Evolutionary conservation across 2,329 filamentous ascomycete species (phyloP), one percentile per base, ranked within the genome.

Genomic region (Huntiella abstrusa): DNA sequence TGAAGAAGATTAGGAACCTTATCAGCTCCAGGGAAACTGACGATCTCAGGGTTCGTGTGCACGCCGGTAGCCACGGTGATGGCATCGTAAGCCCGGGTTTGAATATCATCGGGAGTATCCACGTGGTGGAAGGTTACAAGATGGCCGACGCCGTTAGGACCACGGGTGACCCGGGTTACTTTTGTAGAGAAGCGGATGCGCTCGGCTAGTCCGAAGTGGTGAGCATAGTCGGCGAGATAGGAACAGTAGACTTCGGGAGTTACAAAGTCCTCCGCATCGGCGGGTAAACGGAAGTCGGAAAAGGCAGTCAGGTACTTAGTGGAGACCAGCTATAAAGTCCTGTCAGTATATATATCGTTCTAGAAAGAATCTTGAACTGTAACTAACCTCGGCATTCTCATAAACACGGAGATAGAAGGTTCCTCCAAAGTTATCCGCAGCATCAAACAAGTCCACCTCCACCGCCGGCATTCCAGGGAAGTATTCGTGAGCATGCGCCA

Each of bases 271-370:
- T 65, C 61, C 1, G 59, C 59, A 7, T 65, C 59, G 1, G 56
- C 43, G 2, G 63, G 56, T 4, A 65, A 58, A 1, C 67, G 61
- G 49, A 66, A 67, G 51, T 70, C 67, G 1, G 67, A 70, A 51
- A 70, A 71, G 13, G 63, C 57, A 0, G 67, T 70, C 6, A 71
- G 57, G 38, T 68, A 66, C 50, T 68, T 68, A 3, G 66, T 69
- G 1, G 64, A 67, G 1, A 70, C 67, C 1, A 69, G 59, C 61
- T 64, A 37, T 6, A 34, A n/a, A 11, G n/a, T 10, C 7, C 7
- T 13, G 8, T 34, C 16, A 38, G 39, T 16, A 11, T 5, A 15
- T 13, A 13, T 33, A 28, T 28, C 8, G 15, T 11, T 7, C 8
- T 28, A 8, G 13, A 17, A 11, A 17, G 28, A 41, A 32, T 22